Evolutionary conservation across 2,329 filamentous ascomycete genomes (phyloP), one percentile per base, ranked within the genome.

Genomic region (Colletotrichum siamense): DNA sequence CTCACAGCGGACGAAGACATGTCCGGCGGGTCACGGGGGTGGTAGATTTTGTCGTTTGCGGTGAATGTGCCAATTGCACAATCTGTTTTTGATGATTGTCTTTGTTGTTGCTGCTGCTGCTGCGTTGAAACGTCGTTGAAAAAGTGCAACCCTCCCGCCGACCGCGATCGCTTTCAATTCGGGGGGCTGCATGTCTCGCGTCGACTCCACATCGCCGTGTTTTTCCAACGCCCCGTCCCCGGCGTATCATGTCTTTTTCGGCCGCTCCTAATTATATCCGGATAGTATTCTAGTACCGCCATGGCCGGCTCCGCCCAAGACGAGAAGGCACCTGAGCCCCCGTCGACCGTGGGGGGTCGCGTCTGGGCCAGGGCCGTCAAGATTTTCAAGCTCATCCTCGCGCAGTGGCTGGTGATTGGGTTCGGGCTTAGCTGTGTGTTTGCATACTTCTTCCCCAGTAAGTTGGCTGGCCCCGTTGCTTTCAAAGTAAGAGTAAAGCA

Each of bases 331-430:
- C 18, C 63, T 24, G 36, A 49, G 55, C 61, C 70, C 6, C 55
- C n/a, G 49, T 39, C 64, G 44, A 39, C 64, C n/a, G 32, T 26
- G 18, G 24, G 44, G 5, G 44, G 22, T 8, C 74, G 64, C 32
- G 5, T 74, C 10, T 52, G 70, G 34, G 59, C n/a, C 5, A 39
- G 22, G 22, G 70, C 57, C 7, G 70, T 73, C 64, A 75, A 63
- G 52, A 22, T 69, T n/a, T 44, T 71, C 65, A 76, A 77, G 76
- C 83, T 90, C 72, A 65, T 91, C 63, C 82, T 86, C 66, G 88
- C 90, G 71, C 92, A 94, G 84, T 94, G 92, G 91, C 89, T 94
- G 72, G 86, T 94, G 22, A 88, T 94, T 72, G 91, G 89, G 22
- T 92, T 94, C 79, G 90, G 86, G 2, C 77, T 91, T 85, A 83